A percentile compares a stretch with the other conserved stretches of the same genome.
Conservation (phyloP, 495 filamentous ascomycete genomes). For the Penicillium riverlandense region DNA sequence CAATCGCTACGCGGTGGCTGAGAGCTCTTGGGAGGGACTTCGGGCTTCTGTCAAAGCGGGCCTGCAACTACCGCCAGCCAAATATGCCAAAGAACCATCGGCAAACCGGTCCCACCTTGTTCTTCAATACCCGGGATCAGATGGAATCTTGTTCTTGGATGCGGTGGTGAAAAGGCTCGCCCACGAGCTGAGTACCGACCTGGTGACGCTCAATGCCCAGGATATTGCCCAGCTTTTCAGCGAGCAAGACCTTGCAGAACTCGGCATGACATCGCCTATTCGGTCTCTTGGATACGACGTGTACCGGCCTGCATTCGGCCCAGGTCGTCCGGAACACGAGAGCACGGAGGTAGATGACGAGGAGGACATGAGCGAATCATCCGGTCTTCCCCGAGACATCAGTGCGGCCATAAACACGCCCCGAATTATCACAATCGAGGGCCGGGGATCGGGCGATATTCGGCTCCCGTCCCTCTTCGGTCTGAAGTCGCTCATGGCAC, state of each 20-base stretch:
- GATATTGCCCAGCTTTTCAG: slow-evolving; percentile 74
- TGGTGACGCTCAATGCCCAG: slow-evolving; percentile 69
- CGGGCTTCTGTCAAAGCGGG: slow-evolving; percentile 34
- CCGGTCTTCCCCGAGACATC: slow-evolving; percentile 11
- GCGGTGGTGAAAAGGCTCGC: slow-evolving; percentile 53
- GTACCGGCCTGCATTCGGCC: slow-evolving; percentile 24
- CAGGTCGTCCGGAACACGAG: slow-evolving; percentile 29
- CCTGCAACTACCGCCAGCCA: slow-evolving; percentile 28
- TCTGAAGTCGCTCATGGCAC: slow-evolving; percentile 29
- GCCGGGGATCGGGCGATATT: slow-evolving; percentile 24
- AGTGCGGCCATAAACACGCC: slow-evolving; percentile 15
- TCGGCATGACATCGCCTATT: slow-evolving; percentile 28
- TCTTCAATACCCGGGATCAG: slow-evolving; percentile 57
- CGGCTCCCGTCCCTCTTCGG: slow-evolving; percentile 27
- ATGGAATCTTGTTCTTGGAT: slow-evolving; percentile 50
- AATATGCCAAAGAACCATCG: slow-evolving; percentile 41
- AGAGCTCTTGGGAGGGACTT: slow-evolving; percentile 34
- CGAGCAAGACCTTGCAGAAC: slow-evolving; percentile 53
- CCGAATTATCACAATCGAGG: slow-evolving; percentile 35
- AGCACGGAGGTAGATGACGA: slow-evolving; percentile 33
- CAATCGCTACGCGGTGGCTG: slow-evolving; percentile 29
- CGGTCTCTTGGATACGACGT: slow-evolving; percentile 64
- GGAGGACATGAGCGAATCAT: slow-evolving; percentile 29
- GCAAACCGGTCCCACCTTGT: slow-evolving; percentile 56
- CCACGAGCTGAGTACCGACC: slow-evolving; percentile 55